Base-by-base conservation (phyloP, 2,329 filamentous ascomycete species). In the Paracamarosporium sp. region DNA sequence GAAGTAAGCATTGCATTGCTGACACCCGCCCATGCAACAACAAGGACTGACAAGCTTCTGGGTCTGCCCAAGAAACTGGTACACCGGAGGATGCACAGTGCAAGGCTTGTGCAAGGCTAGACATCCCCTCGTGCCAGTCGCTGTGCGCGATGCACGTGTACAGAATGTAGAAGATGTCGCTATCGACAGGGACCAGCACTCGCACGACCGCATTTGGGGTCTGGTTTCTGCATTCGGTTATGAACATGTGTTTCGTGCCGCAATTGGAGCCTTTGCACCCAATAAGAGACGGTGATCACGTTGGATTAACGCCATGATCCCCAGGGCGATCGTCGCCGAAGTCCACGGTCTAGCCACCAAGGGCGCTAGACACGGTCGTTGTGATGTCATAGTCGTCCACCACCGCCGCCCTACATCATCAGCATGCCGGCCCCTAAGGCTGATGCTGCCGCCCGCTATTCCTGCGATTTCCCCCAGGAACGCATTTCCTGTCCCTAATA, bases 321-420 rank as follows among this genome's bases (percentile, higher is more conserved):
- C 53, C 50, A 57, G 46, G 38, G 50, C 50, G 59, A 55, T 57
- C 53, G 53, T 38, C 13, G 44, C 17, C 58, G 57, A 57, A 40
- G 36, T 6, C 35, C 35, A 17, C 9, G 35, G 40, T 47, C 56
- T 43, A 44, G 53, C 41, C 44, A 47, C 56, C 30, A 41, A 45
- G 47, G 43, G 43, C 54, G 41, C 40, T 57, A 35, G 57, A 27
- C 50, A 59, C 43, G 48, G n/a, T n/a, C 50, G 25, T 45, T 45
- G 67, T 73, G 70, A 73, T 67, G 67, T 74, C 71, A 74, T 69
- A 53, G 55, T 25, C 35, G 38, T 27, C 51, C 27, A 53, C 50
- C 54, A 61, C 59, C 55, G 55, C 59, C 60, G 55, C 58, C 63
- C 66, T 68, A 41, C 64, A 65, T 67, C 59, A 69, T 68, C 61